These are phyloP conservation scores for Globisporangium sylvaticum DNA, from an alignment of 352 stramenopile genomes.

Conservation along the genomic window DNA sequence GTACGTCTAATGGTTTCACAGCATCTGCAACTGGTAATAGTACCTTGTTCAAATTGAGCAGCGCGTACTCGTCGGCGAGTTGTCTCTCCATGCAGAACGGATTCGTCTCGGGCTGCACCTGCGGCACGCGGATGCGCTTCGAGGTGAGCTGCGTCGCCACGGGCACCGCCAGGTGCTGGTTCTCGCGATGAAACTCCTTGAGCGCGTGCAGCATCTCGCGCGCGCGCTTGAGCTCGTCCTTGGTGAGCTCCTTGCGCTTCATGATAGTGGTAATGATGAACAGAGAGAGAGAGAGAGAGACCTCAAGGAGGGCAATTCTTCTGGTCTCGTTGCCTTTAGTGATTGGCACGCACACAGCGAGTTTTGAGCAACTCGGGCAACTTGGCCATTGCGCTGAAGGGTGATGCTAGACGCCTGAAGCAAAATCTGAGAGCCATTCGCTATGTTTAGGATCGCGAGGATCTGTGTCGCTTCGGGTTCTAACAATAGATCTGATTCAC, in stretches of 20 bases:
- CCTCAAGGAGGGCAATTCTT: too few species aligned
- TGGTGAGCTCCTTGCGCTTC: conserved; percentile 5
- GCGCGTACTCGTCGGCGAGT: conserved; percentile 69
- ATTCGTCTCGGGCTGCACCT: conserved; percentile 55
- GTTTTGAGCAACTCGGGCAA: too few species aligned
- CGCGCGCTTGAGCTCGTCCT: conserved; percentile 34
- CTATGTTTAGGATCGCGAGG: background rate
- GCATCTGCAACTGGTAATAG: background rate
- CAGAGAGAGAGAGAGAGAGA: too few species aligned
- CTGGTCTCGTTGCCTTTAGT: too few species aligned
- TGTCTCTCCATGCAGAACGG: conserved; percentile 73
- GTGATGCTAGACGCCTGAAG: too few species aligned
- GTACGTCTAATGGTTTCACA: background rate
- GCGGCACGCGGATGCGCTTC: conserved; percentile 60
- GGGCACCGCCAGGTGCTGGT: conserved; percentile 24
- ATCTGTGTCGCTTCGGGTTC: background rate
- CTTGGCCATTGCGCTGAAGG: too few species aligned
- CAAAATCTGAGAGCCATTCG: background rate
- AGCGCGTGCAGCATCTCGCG: conserved; percentile 71
- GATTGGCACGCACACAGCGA: too few species aligned
- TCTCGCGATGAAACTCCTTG: conserved; percentile 56
- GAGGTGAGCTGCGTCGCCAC: conserved; percentile 54
- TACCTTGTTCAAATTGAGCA: conserved; percentile 82
- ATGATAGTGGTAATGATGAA: too few species aligned
- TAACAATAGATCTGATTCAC: background rate